Conservation (phyloP, 2,329 filamentous ascomycete genomes). For the Colletotrichum sp. region DNA sequence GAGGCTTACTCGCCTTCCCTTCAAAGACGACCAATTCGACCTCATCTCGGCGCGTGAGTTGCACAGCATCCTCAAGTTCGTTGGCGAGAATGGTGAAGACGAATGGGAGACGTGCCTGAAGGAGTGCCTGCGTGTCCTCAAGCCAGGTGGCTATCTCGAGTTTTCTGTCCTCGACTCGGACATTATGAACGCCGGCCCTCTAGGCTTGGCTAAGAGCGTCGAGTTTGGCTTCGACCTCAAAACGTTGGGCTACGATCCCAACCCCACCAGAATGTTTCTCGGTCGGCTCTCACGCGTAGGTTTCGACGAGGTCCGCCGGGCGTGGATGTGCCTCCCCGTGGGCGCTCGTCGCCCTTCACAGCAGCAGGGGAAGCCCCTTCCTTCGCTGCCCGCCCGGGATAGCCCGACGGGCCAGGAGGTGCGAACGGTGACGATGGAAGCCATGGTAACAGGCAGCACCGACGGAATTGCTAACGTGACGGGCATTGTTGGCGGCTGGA, state of each 20-base stretch:
- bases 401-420: constrained; percentile 44
- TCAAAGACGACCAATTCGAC: constrained; percentile 86
- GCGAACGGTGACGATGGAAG: constrained; percentile 61
- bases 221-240: constrained; percentile 92
- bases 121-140: constrained; percentile 90
- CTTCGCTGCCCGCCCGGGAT: constrained; percentile 29
- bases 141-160: constrained; percentile 91
- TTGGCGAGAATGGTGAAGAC: constrained; percentile 71
- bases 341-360: constrained; percentile 57
- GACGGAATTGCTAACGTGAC: constrained; percentile 76
- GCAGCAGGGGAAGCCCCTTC: constrained; percentile 24
- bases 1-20: constrained; percentile 81
- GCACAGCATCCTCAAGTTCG: constrained; percentile 81
- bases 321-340: constrained; percentile 90
- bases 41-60: constrained; percentile 89
- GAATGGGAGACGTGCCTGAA: constrained; percentile 87
- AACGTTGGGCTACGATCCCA: constrained; percentile 87
- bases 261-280: constrained; percentile 82
- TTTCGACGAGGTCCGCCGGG: constrained; percentile 81
- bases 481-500: constrained; percentile 84
- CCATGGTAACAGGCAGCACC: constrained; percentile 66
- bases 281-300: constrained; percentile 74
- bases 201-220: constrained; percentile 81
- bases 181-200: constrained; percentile 82
- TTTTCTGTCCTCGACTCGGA: constrained; percentile 91